These are phyloP conservation scores for Curvularia lunata DNA, from an alignment of 2,329 filamentous ascomycete species.

Conservation along the genomic window DNA sequence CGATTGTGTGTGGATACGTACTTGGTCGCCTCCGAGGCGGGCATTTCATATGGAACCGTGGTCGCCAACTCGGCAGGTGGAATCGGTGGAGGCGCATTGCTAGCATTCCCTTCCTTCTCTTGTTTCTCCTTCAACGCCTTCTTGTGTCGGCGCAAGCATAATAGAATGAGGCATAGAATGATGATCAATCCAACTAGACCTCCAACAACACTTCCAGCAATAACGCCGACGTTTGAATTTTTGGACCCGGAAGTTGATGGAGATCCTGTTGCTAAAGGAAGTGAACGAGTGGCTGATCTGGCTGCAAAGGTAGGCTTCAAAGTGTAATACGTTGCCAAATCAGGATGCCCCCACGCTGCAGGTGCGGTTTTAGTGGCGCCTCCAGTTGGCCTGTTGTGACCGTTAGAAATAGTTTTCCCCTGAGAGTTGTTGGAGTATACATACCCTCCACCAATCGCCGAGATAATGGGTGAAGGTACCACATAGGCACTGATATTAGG, in stretches of 20 bases:
- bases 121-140: conserved; percentile 33
- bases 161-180: conserved; percentile 43
- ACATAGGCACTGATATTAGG: conserved; percentile 59
- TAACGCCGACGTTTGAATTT: conserved; percentile 45
- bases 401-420: conserved; percentile 26
- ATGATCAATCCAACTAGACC: conserved; percentile 44
- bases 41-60: conserved; percentile 41
- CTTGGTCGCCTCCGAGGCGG: conserved; percentile 31
- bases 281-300: conserved; percentile 59
- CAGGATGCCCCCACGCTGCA: conserved; percentile 57
- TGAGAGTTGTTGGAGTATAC: conserved; percentile 12
- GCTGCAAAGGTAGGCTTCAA: conserved; percentile 55
- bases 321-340: conserved; percentile 62
- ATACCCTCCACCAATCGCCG: conserved; percentile 54
- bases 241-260: conserved; percentile 15
- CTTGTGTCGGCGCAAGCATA: conserved; percentile 48
- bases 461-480: conserved; percentile 61
- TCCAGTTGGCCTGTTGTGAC: conserved; percentile 53
- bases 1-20: conserved; percentile 38
- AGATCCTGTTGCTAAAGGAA: conserved; percentile 38
- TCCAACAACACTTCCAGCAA: conserved; percentile 51
- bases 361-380: conserved; percentile 62
- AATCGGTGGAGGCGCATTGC: conserved; percentile 10
- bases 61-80: conserved; percentile 43
- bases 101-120: conserved; percentile 8